phyloP scores from a whole-genome alignment of 2,329 filamentous ascomycete species.

The Xylariaceae sp. region DNA sequence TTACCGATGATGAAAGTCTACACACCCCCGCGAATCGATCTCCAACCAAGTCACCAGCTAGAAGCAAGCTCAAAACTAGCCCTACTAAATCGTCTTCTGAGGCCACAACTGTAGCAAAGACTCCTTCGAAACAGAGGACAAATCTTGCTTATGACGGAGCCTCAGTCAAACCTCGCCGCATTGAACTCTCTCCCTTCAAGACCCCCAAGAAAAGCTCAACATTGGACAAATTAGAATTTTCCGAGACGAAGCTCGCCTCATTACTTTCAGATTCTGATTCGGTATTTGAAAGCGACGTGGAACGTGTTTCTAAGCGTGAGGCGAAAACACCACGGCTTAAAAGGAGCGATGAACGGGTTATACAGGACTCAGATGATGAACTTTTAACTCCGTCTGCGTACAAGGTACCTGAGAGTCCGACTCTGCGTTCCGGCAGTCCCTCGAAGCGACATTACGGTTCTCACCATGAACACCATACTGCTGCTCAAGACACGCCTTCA shows the following conservation, averaged over 20 bases:
- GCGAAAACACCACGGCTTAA: conserved; percentile 31
- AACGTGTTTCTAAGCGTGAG: conserved; percentile 26
- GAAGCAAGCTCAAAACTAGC: conserved; percentile 36
- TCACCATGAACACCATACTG: conserved; percentile 28
- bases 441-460: conserved; percentile 25
- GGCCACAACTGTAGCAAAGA: conserved; percentile 3
- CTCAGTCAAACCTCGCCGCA: conserved; percentile 18
- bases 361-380: conserved; percentile 66
- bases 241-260: conserved; percentile 5
- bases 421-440: conserved; percentile 29
- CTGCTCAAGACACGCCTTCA: conserved; percentile 38
- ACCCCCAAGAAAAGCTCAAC: conserved; percentile 29
- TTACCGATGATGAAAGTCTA: conserved; percentile 41
- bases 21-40: conserved; percentile 46
- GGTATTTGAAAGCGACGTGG: conserved; percentile 26
- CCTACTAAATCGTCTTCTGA: conserved; percentile 31
- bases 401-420: conserved; percentile 43
- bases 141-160: conserved; percentile 18
- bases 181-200: conserved; percentile 38
- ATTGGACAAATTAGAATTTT: conserved; percentile 17
- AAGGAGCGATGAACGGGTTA: conserved; percentile 48
- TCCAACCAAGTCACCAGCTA: conserved; percentile 46
- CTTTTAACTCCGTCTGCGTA: conserved; percentile 51
- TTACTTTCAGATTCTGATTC: conserved; percentile 26
- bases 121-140: conserved; percentile 21